phyloP scores from a whole-genome alignment of 2,329 filamentous ascomycete genomes.

The Aspergillus bombycis region DNA sequence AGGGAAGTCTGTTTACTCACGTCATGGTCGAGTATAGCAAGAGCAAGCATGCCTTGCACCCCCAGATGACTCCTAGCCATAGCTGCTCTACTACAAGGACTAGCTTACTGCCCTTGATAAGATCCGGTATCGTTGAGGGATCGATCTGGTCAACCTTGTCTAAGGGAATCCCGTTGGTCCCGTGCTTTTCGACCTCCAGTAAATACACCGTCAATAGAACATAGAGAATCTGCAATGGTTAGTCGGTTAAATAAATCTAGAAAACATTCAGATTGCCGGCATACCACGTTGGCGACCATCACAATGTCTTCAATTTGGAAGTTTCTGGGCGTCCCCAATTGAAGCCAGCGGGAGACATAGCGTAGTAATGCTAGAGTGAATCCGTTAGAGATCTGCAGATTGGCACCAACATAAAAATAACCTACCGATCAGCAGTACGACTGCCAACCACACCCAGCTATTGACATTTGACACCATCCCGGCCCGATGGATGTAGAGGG shows the following conservation, averaged over 20 bases:
- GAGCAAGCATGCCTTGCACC: constrained; percentile 57
- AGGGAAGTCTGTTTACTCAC: constrained; percentile 36
- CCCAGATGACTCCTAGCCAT: constrained; percentile 56
- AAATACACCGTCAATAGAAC: constrained; percentile 49
- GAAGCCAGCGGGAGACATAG: constrained; percentile 16
- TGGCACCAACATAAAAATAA: background rate
- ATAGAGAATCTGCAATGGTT: constrained; percentile 31
- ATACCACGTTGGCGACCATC: constrained; percentile 15
- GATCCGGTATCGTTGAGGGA: constrained; percentile 42
- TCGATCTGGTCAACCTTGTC: constrained; percentile 49
- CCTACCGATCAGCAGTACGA: constrained; percentile 18
- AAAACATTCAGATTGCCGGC: background rate
- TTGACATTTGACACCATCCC: constrained; percentile 10
- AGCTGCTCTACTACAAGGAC: constrained; percentile 58
- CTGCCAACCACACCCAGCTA: constrained; percentile 19
- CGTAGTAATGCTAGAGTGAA: constrained; percentile 11
- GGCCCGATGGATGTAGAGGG: background rate
- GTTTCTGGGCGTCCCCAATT: constrained; percentile 10
- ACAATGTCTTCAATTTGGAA: constrained; percentile 16
- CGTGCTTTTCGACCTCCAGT: constrained; percentile 48
- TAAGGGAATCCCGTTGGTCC: constrained; percentile 50
- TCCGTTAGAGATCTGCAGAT: background rate
- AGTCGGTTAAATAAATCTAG: too few relatives aligned
- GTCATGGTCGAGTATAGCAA: constrained; percentile 59
- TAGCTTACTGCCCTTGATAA: constrained; percentile 58